Evolutionary conservation across 1,284 basidiomycete genomes (phyloP).

Genomic region (Irpex sp.): DNA sequence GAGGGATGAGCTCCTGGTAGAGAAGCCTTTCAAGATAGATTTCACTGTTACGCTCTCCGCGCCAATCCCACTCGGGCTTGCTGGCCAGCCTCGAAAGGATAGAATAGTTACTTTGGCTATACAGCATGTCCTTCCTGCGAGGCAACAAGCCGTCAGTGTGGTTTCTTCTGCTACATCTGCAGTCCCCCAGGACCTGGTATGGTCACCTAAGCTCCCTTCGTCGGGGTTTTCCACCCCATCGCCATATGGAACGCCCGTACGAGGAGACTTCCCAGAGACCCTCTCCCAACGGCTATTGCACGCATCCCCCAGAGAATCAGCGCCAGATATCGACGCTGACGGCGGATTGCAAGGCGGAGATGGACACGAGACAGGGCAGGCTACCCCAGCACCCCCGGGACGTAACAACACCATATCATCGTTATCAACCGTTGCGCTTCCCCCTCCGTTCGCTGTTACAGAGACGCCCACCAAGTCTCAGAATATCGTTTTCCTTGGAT

Average conservation of each 20-base stretch:
- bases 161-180: slow-evolving; percentile 15
- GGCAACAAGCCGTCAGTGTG: slow-evolving; percentile 17
- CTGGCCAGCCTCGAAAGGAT: slow-evolving; percentile 28
- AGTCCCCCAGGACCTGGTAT: slow-evolving; percentile 27
- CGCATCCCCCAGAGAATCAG: slow-evolving; percentile 32
- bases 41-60: slow-evolving; percentile 50
- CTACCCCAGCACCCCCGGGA: slow-evolving; percentile 14
- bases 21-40: slow-evolving; percentile 54
- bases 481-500: slow-evolving; percentile 46
- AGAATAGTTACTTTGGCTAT: slow-evolving; percentile 52
- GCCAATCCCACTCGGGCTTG: slow-evolving; percentile 27
- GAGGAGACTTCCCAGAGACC: slow-evolving; percentile 42
- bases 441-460: slow-evolving; percentile 44
- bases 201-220: slow-evolving; percentile 42
- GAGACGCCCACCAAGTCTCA: slow-evolving; percentile 22
- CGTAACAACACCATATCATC: slow-evolving; percentile 7
- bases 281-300: slow-evolving; percentile 45
- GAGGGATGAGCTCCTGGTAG: slow-evolving; percentile 40
- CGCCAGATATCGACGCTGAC: slow-evolving; percentile 20
- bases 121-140: slow-evolving; percentile 55
- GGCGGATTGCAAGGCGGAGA: slow-evolving; percentile 25
- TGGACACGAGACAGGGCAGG: slow-evolving; percentile 21
- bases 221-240: slow-evolving; percentile 47
- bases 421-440: slow-evolving; percentile 23
- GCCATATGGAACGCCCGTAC: slow-evolving; percentile 34